Evolutionary conservation across 1,139 yeast species (phyloP).

Genomic region (Hyphopichia buzzinii): DNA sequence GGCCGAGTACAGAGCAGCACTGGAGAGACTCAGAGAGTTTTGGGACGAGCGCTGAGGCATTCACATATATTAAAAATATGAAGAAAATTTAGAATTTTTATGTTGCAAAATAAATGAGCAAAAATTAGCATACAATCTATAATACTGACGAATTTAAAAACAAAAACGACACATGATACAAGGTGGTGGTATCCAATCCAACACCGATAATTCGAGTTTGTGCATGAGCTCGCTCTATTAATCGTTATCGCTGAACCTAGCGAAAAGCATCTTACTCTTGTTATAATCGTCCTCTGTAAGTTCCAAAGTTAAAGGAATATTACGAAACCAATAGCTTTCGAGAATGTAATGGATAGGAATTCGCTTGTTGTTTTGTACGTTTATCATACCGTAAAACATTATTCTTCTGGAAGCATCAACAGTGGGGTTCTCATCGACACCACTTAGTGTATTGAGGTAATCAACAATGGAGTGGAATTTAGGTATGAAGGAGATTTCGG

Average conservation of each 20-base stretch:
- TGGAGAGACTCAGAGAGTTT: conserved; percentile 16
- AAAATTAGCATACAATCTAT: no score
- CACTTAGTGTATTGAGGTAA: neutral
- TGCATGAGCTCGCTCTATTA: no score
- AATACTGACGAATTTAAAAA: no score
- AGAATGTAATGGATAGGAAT: conserved; percentile 3
- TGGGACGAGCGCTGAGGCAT: conserved; percentile 16
- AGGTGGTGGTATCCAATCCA: neutral
- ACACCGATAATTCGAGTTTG: no score
- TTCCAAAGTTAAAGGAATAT: neutral
- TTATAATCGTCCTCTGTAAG: neutral
- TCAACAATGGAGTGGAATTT: conserved; percentile 3
- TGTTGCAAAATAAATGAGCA: neutral
- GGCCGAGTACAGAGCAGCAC: conserved; percentile 17
- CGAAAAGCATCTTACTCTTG: neutral
- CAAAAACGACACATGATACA: neutral
- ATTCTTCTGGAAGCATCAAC: conserved; percentile 3
- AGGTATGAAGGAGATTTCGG: conserved; percentile 1
- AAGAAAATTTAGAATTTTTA: no score
- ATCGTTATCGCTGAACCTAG: neutral
- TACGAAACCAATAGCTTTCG: conserved; percentile 3
- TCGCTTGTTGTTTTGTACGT: conserved; percentile 2
- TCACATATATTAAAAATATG: no score
- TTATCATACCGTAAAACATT: conserved; percentile 3
- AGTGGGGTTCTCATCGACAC: neutral